Evolutionary conservation across 148 eudicot genomes (phyloP).

Genomic region (Selenicereus undatus): DNA sequence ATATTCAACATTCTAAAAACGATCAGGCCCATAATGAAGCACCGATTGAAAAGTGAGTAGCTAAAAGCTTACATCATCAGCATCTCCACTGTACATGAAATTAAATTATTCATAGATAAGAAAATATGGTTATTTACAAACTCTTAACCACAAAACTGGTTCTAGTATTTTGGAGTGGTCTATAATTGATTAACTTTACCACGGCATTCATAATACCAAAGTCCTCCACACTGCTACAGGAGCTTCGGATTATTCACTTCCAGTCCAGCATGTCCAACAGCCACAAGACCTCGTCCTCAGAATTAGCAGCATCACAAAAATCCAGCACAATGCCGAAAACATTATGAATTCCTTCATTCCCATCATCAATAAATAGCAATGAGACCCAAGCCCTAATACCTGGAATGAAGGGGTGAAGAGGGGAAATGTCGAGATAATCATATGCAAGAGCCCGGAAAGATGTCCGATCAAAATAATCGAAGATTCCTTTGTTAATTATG

Average conservation of each 20-base stretch:
- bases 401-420: conserved; percentile 62
- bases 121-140: not conserved
- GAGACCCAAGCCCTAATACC: conserved; percentile 89
- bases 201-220: not conserved
- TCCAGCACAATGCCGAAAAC: conserved; percentile 88
- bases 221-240: not conserved
- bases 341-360: conserved; percentile 53
- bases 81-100: not conserved
- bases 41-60: too few species aligned
- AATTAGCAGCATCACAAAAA: conserved; percentile 78
- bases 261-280: conserved; percentile 90
- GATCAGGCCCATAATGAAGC: too few species aligned
- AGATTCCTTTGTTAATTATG: conserved; percentile 49
- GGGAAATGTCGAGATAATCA: conserved; percentile 80
- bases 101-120: not conserved
- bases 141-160: not conserved
- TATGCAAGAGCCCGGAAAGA: conserved; percentile 79
- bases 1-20: too few species aligned
- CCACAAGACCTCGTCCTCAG: conserved; percentile 78
- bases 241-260: conserved; percentile 45
- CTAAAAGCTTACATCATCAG: too few species aligned
- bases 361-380: conserved; percentile 61
- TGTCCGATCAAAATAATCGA: conserved; percentile 75
- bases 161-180: not conserved
- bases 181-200: not conserved